Percentiles rank a stretch among this genome's conserved stretches.
Evolutionary conservation across 305 asterid genomes (phyloP).

Genomic region (Fraxinus paxiana): DNA sequence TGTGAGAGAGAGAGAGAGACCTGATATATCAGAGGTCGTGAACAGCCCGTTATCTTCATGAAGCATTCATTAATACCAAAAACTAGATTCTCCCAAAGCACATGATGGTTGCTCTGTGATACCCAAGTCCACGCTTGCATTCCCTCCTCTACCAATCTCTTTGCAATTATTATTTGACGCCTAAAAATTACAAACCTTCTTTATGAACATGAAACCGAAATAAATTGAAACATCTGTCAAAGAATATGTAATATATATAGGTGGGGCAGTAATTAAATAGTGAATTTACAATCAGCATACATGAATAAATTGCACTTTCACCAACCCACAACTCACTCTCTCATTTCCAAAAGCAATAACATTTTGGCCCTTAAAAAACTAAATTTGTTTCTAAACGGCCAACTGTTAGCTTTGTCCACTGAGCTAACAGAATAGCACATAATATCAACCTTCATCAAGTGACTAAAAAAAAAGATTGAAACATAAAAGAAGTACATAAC

Average conservation of each 20-base stretch:
- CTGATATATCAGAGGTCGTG: conserved; percentile 65
- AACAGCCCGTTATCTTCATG: conserved; percentile 50
- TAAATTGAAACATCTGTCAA: neutral
- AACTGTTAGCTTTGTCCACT: neutral
- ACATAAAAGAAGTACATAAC: neutral
- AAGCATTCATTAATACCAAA: conserved; percentile 50
- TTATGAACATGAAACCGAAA: conserved; percentile 20
- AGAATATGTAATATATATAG: neutral
- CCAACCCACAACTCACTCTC: conserved; percentile 2
- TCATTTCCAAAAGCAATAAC: conserved; percentile 2
- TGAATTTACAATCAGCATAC: neutral
- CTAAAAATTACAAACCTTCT: conserved; percentile 36
- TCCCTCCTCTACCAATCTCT: conserved; percentile 75
- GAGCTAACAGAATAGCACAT: neutral
- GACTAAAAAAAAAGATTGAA: neutral
- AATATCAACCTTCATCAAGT: neutral
- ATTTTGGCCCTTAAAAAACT: neutral
- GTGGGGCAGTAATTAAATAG: neutral
- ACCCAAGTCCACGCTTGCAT: conserved; percentile 61
- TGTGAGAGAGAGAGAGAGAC: conserved; percentile 30
- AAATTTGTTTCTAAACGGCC: neutral
- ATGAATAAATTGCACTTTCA: neutral
- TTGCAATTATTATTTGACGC: conserved; percentile 67
- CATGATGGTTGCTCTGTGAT: conserved; percentile 49
- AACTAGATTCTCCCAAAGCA: conserved; percentile 69